Conservation (phyloP, 768 basidiomycete genomes). For the Mycena vulgaris region DNA sequence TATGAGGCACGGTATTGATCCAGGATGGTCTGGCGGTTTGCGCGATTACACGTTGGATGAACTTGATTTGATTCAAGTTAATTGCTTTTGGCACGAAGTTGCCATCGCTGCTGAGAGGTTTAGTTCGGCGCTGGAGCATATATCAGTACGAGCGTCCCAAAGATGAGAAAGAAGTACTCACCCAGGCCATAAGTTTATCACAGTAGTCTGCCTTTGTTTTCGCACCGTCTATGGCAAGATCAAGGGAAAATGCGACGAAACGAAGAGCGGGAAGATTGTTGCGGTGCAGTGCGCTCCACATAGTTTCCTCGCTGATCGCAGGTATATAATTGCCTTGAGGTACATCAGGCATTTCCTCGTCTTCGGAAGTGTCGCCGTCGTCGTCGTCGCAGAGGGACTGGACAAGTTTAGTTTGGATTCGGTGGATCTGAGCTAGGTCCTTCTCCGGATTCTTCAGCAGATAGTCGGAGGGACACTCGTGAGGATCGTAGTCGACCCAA, state of each 20-base stretch:
- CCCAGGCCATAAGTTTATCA: constrained; percentile 32
- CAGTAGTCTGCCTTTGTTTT: constrained; percentile 26
- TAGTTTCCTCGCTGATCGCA: constrained; percentile 15
- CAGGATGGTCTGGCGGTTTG: constrained; percentile 33
- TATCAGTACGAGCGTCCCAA: constrained; percentile 17
- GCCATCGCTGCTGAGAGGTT: constrained; percentile 25
- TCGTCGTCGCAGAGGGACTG: constrained; percentile 13
- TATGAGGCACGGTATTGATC: constrained; percentile 39
- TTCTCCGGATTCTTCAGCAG: constrained; percentile 21
- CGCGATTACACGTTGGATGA: constrained; percentile 32
- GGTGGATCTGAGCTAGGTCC: constrained; percentile 3
- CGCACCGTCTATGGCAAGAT: constrained; percentile 8
- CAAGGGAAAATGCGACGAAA: constrained; percentile 26
- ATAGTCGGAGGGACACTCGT: constrained; percentile 21
- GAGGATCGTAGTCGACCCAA: constrained; percentile 31
- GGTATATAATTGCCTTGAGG: constrained; percentile 23
- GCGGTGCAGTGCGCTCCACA: constrained; percentile 7
- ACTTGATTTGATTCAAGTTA: constrained; percentile 32
- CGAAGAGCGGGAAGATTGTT: constrained; percentile 26
- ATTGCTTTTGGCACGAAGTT: constrained; percentile 30
- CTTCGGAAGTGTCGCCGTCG: constrained; percentile 5
- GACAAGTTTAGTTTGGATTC: constrained; percentile 30
- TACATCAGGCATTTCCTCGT: constrained; percentile 30
- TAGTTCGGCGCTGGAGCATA: constrained; percentile 27
- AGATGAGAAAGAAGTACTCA: constrained; percentile 23